These are phyloP conservation scores for Teunomyces stri DNA, from an alignment of 805 yeast genomes.

Conservation along the genomic window DNA sequence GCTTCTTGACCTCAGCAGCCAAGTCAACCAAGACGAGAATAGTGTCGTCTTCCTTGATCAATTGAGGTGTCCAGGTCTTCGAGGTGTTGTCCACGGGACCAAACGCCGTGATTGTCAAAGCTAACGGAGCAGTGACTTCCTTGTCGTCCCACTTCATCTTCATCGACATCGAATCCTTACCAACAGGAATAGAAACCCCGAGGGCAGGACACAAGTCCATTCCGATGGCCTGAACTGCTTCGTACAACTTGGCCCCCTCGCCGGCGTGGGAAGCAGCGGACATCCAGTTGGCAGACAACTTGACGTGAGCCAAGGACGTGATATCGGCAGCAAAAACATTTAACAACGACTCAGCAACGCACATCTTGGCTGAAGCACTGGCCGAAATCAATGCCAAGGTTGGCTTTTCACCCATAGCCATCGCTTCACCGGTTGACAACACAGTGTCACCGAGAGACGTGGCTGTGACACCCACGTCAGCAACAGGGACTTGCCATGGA, in stretches of 20 bases:
- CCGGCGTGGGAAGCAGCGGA: constrained; percentile 93
- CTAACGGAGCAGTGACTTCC: constrained; percentile 94
- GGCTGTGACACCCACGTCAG: constrained; percentile 95
- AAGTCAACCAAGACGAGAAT: constrained; percentile 78
- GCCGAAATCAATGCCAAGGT: constrained; percentile 83
- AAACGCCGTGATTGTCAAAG: constrained; percentile 88
- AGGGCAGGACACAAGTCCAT: constrained; percentile 90
- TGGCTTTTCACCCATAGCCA: constrained; percentile 98
- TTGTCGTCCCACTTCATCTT: constrained; percentile 95
- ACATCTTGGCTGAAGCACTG: constrained; percentile 88
- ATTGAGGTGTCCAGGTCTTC: constrained; percentile 92
- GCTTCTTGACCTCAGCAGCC: constrained; percentile 48
- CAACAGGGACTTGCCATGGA: constrained; percentile 99
- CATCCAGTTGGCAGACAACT: constrained; percentile 99
- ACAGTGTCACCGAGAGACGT: constrained; percentile 79
- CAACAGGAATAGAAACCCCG: constrained; percentile 93
- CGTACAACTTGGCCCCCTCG: constrained; percentile 92
- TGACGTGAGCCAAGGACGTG: constrained; percentile 66
- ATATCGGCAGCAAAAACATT: constrained; percentile 90
- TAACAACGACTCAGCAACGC: constrained; percentile 90
- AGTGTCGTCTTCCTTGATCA: constrained; percentile 55
- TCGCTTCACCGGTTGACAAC: constrained; percentile 86
- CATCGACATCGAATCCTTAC: constrained; percentile 99
- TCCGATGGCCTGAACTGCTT: constrained; percentile 96
- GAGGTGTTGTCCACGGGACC: constrained; percentile 82